Evolutionary conservation across 441 rosid genomes (phyloP), one percentile per base, ranked within the genome.

Genomic region (Brassica hybrid): DNA sequence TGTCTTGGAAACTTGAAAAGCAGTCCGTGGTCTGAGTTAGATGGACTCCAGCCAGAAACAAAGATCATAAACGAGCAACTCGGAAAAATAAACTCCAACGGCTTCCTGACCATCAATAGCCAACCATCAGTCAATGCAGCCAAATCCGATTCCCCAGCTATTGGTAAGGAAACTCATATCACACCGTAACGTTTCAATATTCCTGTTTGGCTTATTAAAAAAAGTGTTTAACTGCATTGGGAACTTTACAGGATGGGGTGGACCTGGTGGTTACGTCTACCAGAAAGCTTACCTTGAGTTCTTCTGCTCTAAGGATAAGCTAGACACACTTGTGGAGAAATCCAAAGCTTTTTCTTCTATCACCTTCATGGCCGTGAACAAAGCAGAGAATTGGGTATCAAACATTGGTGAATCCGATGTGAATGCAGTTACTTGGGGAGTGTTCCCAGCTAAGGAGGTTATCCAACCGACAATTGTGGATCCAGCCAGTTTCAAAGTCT

Each of bases 381-480:
- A 81, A 82, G 87, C 72, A 21, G 97, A 91, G 30, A 78, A 74
- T 18, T 85, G 87, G 85, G 66, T 88, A 41, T 91, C 99, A 25
- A 95, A 92, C 21, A 43, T 81, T 3, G 83, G 83, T 32, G 21
- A 71, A 12, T 69, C 77, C 11, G 86, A 87, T 69, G 95, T 95
- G 80, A 95, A 95, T 80, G 98, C 97, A 0, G 98, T 95, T 50
- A 95, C 98, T 1, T 95, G 98, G 99, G 99, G 97, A 79, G 99
- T 84, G 16, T 95, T 95, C 89, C 95, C 97, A 3, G 94, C 87
- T 11, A 95, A 87, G 84, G 96, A 96, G 85, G 88, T 92, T n/a
- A 84, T 89, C 81, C 98, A 93, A 79, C 99, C 98, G 3, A 96
- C 99, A 0, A 91, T 93, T 16, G 99, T 91, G 34, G 99, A 96